Base-by-base conservation (phyloP, 495 filamentous ascomycete species). In the Jackrogersella minutella region DNA sequence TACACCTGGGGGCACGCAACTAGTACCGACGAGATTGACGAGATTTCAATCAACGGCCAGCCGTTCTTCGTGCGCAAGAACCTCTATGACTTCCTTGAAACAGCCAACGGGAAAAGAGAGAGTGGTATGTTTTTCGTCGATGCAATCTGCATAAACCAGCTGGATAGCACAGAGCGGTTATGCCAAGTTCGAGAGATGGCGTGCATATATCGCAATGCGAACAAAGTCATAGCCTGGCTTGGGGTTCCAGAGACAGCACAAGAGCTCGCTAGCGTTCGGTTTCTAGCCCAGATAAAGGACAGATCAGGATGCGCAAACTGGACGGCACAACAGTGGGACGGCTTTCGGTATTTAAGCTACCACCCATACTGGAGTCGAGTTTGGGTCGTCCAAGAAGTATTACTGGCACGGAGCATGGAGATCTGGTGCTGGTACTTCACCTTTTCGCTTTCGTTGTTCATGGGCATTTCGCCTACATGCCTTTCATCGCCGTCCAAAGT, bases 111-210 rank as follows among this genome's bases (percentile, higher is more conserved):
- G 6, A 67, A 70, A 30, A 10, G 43, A 17, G 39, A 44, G 16
- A 28, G 10, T 16, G 65, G 63, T 1, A 31, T 66, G 3, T 33
- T 76, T 14, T 78, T 75, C 63, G 59, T 78, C 19, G 78, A 80
- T 58, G 73, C 76, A 6, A 69, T 79, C 21, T 79, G 72, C 49
- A 77, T 80, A 36, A 71, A 80, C 53, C 76, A 78, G 56, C 53
- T 68, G 28, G 62, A 76, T 56, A n/a, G 11, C 19, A 33, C 57
- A 16, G 77, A 79, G 63, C 64, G 73, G 14, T 31, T 44, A 4
- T 16, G 26, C 10, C 75, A 79, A 62, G 64, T 79, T 17, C n/a
- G 30, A 5, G 50, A 69, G 30, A 80, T 79, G 76, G 49, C 51
- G 16, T 19, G 43, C 13, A 70, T 79, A 13, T 79, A 73, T 52